Conservation (phyloP, 306 rosid genomes). For the Prunus fruticosa region DNA sequence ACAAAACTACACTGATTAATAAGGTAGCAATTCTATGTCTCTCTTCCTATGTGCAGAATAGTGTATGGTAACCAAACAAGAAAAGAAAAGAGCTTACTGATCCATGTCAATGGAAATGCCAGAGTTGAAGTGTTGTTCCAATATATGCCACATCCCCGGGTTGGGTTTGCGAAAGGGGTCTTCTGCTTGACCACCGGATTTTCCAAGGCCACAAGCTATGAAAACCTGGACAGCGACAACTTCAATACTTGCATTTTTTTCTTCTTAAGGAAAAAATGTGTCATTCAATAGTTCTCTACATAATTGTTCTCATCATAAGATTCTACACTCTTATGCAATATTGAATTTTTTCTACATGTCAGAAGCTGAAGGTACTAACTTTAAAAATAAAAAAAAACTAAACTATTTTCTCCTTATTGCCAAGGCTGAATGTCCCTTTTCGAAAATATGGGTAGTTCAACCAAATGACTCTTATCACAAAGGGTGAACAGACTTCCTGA, state of each 20-base stretch:
- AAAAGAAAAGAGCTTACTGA: slow-evolving; percentile 46
- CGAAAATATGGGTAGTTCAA: not conserved
- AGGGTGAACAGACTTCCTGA: not conserved
- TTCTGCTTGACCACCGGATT: slow-evolving; percentile 35
- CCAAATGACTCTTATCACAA: not conserved
- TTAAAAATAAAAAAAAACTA: not conserved
- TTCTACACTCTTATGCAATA: not conserved
- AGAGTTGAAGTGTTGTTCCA: slow-evolving; percentile 82
- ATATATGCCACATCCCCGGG: slow-evolving; percentile 86
- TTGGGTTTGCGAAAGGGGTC: slow-evolving; percentile 87
- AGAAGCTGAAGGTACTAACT: not conserved
- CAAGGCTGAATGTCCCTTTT: not conserved
- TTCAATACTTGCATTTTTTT: not conserved
- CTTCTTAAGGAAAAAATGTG: not conserved
- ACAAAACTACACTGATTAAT: slow-evolving; percentile 15
- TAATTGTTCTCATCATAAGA: not conserved
- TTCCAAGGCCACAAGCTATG: slow-evolving; percentile 73
- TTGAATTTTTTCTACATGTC: not conserved
- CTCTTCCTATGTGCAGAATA: not conserved
- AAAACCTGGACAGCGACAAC: slow-evolving; percentile 56
- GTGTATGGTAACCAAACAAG: not conserved
- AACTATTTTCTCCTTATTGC: too few relatives aligned
- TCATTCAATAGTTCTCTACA: slow-evolving; percentile 1
- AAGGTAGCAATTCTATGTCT: not conserved
- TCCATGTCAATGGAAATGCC: slow-evolving; percentile 72